Evolutionary conservation across 106 monocot species (phyloP), one percentile per base, ranked within the genome.

Genomic region (Iris macrosiphon): DNA sequence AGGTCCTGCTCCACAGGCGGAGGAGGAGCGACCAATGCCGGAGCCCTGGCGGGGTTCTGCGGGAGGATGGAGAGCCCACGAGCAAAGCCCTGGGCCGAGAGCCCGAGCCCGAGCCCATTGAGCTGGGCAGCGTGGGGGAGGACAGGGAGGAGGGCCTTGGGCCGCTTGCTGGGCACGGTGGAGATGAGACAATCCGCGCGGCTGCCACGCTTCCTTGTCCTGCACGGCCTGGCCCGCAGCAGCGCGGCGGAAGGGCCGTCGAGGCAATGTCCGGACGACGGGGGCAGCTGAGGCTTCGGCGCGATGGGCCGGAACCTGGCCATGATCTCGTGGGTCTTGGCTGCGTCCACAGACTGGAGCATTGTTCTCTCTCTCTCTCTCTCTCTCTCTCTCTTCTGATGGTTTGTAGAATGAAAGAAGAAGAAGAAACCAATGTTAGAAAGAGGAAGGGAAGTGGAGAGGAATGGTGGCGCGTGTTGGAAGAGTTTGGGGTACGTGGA

Each of bases 311-410:
- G 52, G 77, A 77, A 98, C 55, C 82, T 51, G 17, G 96, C 59
- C 66, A 98, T 62, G 71, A 98, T 98, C 76, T 90, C 96, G 41
- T 90, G 78, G 33, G 86, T 71, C 60, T 86, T 86, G 60, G 82
- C 77, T 38, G 71, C 50, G 47, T 90, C 90, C 33, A 85, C 58
- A 9, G 82, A 46, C 20, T 65, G 74, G 64, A 66, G 61, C 77
- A 76, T 74, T 33, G 59, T 41, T 16, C 1, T n/a, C 21, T 35
- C 30, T 64, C 11, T 19, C 41, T 30, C 52, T 4, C 28, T 4
- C 52, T 9, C 13, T 19, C 14, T 16, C 43, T 31, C 26, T 55
- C 54, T 41, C 19, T 11, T 22, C 8, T 13, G 21, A 49, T 7
- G 9, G 31, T 11, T 2, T 19, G 53, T 15, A 21, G 45, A 55